A percentile compares a stretch with the other conserved stretches of the same genome.
These are phyloP conservation scores for Teratosphaeria epicoccoides DNA, from an alignment of 2,329 filamentous ascomycete species.

Conservation along the genomic window DNA sequence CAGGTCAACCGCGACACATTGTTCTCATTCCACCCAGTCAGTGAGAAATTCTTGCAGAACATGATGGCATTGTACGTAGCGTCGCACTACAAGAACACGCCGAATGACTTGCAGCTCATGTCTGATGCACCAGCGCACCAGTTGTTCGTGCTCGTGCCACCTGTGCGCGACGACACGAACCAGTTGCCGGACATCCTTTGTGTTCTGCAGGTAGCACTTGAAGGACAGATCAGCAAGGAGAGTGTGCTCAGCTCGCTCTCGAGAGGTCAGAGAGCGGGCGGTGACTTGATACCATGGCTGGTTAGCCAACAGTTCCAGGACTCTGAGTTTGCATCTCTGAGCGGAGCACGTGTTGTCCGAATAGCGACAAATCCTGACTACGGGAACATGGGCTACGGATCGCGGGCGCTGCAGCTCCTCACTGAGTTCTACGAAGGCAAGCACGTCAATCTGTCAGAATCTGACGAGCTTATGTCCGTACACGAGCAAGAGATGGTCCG, in stretches of 20 bases:
- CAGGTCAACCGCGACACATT: constrained; percentile 94
- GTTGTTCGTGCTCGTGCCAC: constrained; percentile 85
- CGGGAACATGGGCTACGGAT: constrained; percentile 83
- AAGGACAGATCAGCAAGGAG: constrained; percentile 87
- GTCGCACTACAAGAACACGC: constrained; percentile 95
- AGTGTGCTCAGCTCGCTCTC: constrained; percentile 85
- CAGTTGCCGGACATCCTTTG: constrained; percentile 85
- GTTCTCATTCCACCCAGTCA: constrained; percentile 95
- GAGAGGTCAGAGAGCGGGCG: constrained; percentile 76
- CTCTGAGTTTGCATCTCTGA: constrained; percentile 86
- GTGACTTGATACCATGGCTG: constrained; percentile 94
- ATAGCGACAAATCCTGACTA: constrained; percentile 97
- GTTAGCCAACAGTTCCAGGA: constrained; percentile 98
- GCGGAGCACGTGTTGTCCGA: constrained; percentile 80
- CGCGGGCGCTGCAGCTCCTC: constrained; percentile 75
- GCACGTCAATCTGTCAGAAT: constrained; percentile 73
- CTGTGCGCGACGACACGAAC: constrained; percentile 64
- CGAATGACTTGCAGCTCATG: constrained; percentile 97
- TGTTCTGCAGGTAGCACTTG: constrained; percentile 85
- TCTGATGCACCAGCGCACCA: constrained; percentile 95
- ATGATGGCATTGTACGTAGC: constrained; percentile 98
- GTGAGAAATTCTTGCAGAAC: constrained; percentile 92
- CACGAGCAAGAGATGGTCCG: constrained; percentile 53
- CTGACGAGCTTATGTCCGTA: constrained; percentile 37
- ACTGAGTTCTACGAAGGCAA: constrained; percentile 92